A percentile compares a stretch with the other conserved stretches of the same genome.
These are phyloP conservation scores for Halophytophthora polymorphica DNA, from an alignment of 352 stramenopile genomes.

Conservation along the genomic window DNA sequence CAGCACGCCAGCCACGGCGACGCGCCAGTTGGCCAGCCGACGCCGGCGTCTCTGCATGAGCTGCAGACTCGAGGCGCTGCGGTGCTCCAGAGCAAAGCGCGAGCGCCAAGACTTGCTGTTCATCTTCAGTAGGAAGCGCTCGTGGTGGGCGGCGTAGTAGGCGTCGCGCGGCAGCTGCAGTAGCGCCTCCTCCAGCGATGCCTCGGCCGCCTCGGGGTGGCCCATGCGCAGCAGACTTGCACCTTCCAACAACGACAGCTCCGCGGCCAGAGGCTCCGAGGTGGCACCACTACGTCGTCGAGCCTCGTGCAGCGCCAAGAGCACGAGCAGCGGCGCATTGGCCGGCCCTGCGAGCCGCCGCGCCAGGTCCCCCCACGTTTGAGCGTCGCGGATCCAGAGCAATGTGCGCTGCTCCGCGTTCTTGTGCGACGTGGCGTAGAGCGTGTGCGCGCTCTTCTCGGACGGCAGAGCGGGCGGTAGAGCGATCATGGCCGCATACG, in stretches of 20 bases:
- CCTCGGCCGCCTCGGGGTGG: conserved; percentile 25
- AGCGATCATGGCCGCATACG: conserved; percentile 53
- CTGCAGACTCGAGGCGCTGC: conserved; percentile 36
- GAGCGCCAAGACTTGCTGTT: conserved; percentile 39
- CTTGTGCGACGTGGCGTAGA: conserved; percentile 66
- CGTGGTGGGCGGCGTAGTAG: conserved; percentile 44
- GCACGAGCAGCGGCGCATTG: conserved; percentile 49
- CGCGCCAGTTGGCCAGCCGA: conserved; percentile 15
- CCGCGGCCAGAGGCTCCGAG: conserved; percentile 4
- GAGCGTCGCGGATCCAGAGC: conserved; percentile 51
- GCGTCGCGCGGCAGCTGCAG: conserved; percentile 16
- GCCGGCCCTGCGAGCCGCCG: conserved; percentile 29
- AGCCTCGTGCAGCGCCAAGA: conserved; percentile 23
- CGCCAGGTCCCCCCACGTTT: conserved; percentile 62
- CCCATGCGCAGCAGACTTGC: conserved; percentile 35
- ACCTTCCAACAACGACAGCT: conserved; percentile 46
- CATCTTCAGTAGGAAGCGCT: conserved; percentile 40
- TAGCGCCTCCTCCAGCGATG: conserved; percentile 31
- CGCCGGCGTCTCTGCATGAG: conserved; percentile 10
- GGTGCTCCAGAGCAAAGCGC: conserved; percentile 41
- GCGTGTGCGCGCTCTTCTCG: conserved; percentile 50
- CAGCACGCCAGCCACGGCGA: conserved; percentile 23
- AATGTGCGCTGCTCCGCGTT: conserved; percentile 55
- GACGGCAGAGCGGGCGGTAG: conserved; percentile 42
- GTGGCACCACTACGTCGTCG: conserved; percentile 8